Percentiles rank a stretch among this genome's conserved stretches.
Conservation (phyloP, 2,329 filamentous ascomycete genomes). For the Diaporthe aspalathi region DNA sequence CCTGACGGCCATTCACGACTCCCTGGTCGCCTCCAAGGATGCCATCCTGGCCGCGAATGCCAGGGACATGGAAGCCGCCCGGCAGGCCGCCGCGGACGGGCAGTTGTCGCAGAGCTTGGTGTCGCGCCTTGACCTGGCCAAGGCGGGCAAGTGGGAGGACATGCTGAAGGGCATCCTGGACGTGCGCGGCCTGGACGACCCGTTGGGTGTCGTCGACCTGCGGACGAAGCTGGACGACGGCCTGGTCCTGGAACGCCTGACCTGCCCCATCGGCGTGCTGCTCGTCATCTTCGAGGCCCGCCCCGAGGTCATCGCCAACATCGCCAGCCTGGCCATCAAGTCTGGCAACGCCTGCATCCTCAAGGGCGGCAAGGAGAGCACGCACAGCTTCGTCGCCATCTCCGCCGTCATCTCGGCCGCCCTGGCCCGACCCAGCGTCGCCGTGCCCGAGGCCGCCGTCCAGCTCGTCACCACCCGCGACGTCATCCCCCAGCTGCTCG, state of each 20-base stretch:
- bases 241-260: conserved; percentile 85
- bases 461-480: conserved; percentile 96
- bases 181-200: conserved; percentile 85
- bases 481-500: conserved; percentile 87
- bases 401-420: conserved; percentile 85
- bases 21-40: conserved; percentile 76
- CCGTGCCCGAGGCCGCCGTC: conserved; percentile 85
- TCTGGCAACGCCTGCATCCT: conserved; percentile 97
- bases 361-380: conserved; percentile 97
- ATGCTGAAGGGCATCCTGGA: conserved; percentile 96
- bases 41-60: conserved; percentile 89
- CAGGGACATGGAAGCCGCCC: conserved; percentile 80
- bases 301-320: conserved; percentile 98
- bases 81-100: conserved; percentile 78
- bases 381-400: conserved; percentile 93
- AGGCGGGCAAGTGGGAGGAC: conserved; percentile 93
- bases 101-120: conserved; percentile 84
- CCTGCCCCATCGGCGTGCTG: conserved; percentile 95
- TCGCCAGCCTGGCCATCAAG: conserved; percentile 94
- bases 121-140: conserved; percentile 86
- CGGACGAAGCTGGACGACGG: conserved; percentile 88
- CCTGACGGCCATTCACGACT: conserved; percentile 82
- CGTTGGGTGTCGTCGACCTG: conserved; percentile 89
- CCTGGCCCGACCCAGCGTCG: conserved; percentile 69
- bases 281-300: conserved; percentile 98